Base-by-base conservation (phyloP, 768 basidiomycete species). In the Termitomyces sp. region DNA sequence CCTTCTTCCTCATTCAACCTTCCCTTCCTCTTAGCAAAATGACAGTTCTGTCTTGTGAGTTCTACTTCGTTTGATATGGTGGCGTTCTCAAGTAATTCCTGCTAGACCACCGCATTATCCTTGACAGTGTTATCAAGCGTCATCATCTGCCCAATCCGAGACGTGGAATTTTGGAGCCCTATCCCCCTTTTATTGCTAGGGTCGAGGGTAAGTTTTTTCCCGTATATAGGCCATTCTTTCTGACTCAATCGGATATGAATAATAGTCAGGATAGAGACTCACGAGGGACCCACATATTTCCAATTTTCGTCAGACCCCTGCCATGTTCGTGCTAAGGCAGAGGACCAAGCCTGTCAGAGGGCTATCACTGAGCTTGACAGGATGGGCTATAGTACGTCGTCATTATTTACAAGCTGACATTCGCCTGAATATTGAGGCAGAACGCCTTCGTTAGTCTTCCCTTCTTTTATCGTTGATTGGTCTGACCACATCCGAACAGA, bases 331-430 rank as follows among this genome's bases (percentile, higher is more conserved):
- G 36, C 22, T 5, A 52, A 12, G 13, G 59, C 59, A 27, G 42
- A 60, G 18, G 59, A 56, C n/a, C 20, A 42, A 12, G 59, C 55
- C 24, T 56, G 34, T 20, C 36, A 36, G 7, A 37, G 49, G 18
- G 55, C 59, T 7, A 33, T 60, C 30, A n/a, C 30, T 6, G 45
- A 22, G 6, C 43, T 60, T 2, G 55, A 48, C 14, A 1, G 1
- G 9, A 20, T 48, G 37, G 51, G 51, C 5, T 56, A 47, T 27
- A 36, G 59, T 60, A 47, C 12, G 59, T 48, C 2, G 34, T 2
- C 5, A 7, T 32, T 20, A 32, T 14, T 48, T 18, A 6, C 8
- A 20, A 34, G n/a, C 14, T 9, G 1, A 6, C 30, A 37, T 32
- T 24, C 9, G 10, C 24, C 36, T 47, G n/a, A 24, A 37, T 30